Evolutionary conservation across 305 asterid genomes (phyloP), one percentile per base, ranked within the genome.

Genomic region (Fraxinus greggii): DNA sequence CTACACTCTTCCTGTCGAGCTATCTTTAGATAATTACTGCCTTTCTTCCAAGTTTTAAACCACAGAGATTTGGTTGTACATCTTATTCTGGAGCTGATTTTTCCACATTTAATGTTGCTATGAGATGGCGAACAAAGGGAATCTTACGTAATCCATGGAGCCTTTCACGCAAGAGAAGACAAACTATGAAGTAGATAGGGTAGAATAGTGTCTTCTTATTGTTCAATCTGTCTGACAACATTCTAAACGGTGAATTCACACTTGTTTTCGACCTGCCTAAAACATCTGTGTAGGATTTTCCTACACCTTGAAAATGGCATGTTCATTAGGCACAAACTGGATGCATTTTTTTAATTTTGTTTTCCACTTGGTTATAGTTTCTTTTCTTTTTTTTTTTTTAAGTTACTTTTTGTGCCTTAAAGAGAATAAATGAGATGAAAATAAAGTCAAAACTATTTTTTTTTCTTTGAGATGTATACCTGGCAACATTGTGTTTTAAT

Each of bases 391-490:
- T 24, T 23, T 21, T 21, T 24, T 23, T 24, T 23, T 1, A 23
- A 24, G 31, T 24, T 63, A 24, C 32, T 7, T 56, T 24, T 24
- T 63, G 7, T 3, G 17, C 72, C 72, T 24, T 23, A 26, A 26
- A 63, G 72, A 24, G 72, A 10, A 26, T 24, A 1, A 24, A 24
- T 10, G 72, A 10, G 72, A 79, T 23, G 76, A 75, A 65, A 29
- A 38, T 29, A 69, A 28, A 31, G 65, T 72, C 54, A 38, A 35
- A 23, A 17, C 74, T 35, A 74, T 51, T n/a, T 33, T 81, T 70
- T 74, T 35, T 78, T 48, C n/a, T 65, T 79, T 42, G 81, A 75
- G 76, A 79, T 73, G 80, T 45, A 36, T 45, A 31, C n/a, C 33
- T 21, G 76, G 2, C 73, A 40, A 48, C 67, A 78, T 51, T 81